Conservation (phyloP, 2,329 filamentous ascomycete species). For the Botrytis porri region DNA sequence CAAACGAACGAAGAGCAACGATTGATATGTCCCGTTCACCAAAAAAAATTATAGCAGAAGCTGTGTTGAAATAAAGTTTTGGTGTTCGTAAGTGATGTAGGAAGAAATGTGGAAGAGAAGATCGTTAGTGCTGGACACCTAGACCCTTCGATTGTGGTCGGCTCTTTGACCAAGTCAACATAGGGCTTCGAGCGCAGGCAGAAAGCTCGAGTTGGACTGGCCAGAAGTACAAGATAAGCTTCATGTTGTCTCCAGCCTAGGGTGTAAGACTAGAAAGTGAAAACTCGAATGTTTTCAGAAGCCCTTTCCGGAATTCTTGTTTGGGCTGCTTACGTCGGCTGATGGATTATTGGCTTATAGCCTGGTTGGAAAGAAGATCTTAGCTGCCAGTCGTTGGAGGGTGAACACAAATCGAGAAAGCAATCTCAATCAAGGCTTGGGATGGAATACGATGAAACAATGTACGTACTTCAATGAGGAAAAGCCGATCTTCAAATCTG, state of each 20-base stretch:
- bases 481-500: neutral
- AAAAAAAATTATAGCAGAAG: too few relatives aligned
- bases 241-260: neutral
- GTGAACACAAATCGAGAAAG: too few relatives aligned
- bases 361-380: neutral
- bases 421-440: neutral
- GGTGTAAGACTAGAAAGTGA: neutral
- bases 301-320: neutral
- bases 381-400: neutral
- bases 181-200: neutral
- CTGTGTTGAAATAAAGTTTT: too few relatives aligned
- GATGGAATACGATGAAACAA: neutral
- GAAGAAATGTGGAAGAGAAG: too few relatives aligned
- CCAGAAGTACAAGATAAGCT: neutral
- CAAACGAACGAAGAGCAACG: neutral
- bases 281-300: neutral
- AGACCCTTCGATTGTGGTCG: neutral
- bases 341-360: too few relatives aligned
- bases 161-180: too few relatives aligned
- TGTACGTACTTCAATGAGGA: neutral
- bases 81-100: too few relatives aligned
- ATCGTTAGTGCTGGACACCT: neutral
- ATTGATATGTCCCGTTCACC: too few relatives aligned
- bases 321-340: neutral
- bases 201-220: neutral